A percentile compares a stretch with the other conserved stretches of the same genome.
Evolutionary conservation across 306 rosid species (phyloP).

Genomic region (Vicia faba): DNA sequence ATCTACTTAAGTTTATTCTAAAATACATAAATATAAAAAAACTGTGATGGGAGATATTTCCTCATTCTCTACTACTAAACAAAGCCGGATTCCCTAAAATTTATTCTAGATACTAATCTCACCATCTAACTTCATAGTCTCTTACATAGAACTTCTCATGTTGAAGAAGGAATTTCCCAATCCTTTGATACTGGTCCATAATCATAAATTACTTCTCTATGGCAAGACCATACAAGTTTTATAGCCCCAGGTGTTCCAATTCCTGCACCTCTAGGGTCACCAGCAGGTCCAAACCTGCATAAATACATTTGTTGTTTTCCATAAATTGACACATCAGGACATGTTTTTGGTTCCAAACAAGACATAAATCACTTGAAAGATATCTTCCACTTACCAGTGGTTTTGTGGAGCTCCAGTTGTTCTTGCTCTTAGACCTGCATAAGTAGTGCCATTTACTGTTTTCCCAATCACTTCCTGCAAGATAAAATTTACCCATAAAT

Average conservation of each 20-base stretch:
- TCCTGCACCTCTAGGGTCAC: constrained; percentile 98
- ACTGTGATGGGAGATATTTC: not conserved
- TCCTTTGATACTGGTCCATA: constrained; percentile 63
- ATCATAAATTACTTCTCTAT: constrained; percentile 90
- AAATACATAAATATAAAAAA: not conserved
- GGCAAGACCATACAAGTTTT: constrained; percentile 98
- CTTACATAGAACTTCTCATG: constrained; percentile 44
- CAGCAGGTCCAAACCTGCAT: constrained; percentile 95
- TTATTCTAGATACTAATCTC: constrained; percentile 37
- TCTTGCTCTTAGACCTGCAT: constrained; percentile 91
- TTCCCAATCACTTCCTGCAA: constrained; percentile 87
- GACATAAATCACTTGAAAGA: not conserved
- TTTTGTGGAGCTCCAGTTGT: constrained; percentile 98
- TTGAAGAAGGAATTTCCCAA: constrained; percentile 79
- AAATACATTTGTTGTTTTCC: constrained; percentile 18
- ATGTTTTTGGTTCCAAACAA: not conserved
- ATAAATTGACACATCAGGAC: constrained; percentile 5
- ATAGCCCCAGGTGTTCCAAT: constrained; percentile 99
- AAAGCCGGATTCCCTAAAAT: constrained; percentile 10
- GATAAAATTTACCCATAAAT: constrained; percentile 24
- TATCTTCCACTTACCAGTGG: constrained; percentile 63
- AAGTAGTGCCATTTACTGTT: constrained; percentile 88
- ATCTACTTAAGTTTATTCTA: constrained; percentile 33
- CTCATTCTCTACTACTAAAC: not conserved
- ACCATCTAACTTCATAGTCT: constrained; percentile 9